Evolutionary conservation across 305 asterid genomes (phyloP), one percentile per base, ranked within the genome.

Genomic region (Fraxinus angustifolia): DNA sequence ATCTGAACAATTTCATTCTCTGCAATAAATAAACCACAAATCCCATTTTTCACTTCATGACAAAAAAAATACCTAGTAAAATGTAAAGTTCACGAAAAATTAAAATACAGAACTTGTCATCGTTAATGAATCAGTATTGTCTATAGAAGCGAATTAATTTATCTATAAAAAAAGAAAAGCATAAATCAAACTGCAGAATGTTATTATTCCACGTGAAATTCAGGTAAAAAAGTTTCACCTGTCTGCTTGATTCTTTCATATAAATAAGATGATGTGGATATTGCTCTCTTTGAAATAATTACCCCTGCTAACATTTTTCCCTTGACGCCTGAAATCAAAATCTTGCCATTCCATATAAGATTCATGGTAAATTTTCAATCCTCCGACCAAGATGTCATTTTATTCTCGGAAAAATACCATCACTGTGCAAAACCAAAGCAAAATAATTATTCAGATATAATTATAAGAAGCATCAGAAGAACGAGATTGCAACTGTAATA

Each of bases 1-100:
- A 93, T 93, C 75, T 88, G 91, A 76, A 95, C 97, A 65, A 95
- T 95, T 82, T 92, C 98, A 87, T 78, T 88, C 81, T 95, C 99
- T 95, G 91, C 88, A 84, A 30, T 56, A 75, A 79, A 75, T 14
- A 76, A 60, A 80, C 16, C 12, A 12, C 5, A 34, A 38, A 65
- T 60, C 75, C 33, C 58, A 77, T 28, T 45, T 26, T 65, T 21
- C 36, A 38, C 33, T 71, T 81, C 38, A 45, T 67, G 36, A 8
- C 70, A 42, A 8, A 35, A 16, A 16, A 16, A 35, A 42, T 40
- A 0, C 53, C 38, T 17, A 28, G 19, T 45, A 45, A 68, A 78
- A 36, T 0, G 80, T 7, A 36, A 26, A 23, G 34, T 65, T 26
- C 6, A 17, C 6, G 8, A 17, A 58, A 53, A 48, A n/a, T 3